phyloP scores from a whole-genome alignment of 208 protist species.

The Spongospora subterranea region DNA sequence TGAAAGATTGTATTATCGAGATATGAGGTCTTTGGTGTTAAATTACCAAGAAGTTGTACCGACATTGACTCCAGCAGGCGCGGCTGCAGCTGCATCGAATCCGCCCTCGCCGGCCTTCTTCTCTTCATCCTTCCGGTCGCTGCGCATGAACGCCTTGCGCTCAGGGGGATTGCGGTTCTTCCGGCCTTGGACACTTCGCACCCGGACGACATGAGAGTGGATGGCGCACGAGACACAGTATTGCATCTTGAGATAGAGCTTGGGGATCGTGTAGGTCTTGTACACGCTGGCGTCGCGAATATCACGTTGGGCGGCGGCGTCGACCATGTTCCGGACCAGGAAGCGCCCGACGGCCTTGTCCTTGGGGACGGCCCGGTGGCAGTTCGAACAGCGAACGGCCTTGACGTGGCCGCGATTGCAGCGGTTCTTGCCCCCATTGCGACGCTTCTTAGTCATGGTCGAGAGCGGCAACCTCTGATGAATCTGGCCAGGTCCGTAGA shows the following conservation, averaged over 20 bases:
- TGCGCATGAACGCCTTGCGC: conserved; percentile 50
- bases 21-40: too few species aligned
- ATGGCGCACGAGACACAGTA: conserved; percentile 72
- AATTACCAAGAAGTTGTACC: not conserved
- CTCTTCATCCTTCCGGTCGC: conserved; percentile 35
- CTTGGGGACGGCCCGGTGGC: conserved; percentile 61
- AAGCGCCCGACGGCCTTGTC: conserved; percentile 71
- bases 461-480: too few species aligned
- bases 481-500: too few species aligned
- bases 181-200: conserved; percentile 59
- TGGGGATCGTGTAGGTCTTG: conserved; percentile 68
- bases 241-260: conserved; percentile 69
- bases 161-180: conserved; percentile 62
- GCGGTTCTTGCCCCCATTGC: conserved; percentile 66
- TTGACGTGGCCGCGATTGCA: conserved; percentile 62
- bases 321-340: conserved; percentile 69
- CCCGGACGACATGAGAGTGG: conserved; percentile 68
- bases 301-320: conserved; percentile 63
- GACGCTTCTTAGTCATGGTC: conserved; percentile 68
- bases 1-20: not conserved
- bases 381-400: conserved; percentile 67
- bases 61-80: not conserved
- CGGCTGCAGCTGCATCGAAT: not conserved
- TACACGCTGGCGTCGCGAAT: conserved; percentile 63
- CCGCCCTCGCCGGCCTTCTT: not conserved